Evolutionary conservation across 148 eudicot species (phyloP).

Genomic region (Camellia granthamiana): DNA sequence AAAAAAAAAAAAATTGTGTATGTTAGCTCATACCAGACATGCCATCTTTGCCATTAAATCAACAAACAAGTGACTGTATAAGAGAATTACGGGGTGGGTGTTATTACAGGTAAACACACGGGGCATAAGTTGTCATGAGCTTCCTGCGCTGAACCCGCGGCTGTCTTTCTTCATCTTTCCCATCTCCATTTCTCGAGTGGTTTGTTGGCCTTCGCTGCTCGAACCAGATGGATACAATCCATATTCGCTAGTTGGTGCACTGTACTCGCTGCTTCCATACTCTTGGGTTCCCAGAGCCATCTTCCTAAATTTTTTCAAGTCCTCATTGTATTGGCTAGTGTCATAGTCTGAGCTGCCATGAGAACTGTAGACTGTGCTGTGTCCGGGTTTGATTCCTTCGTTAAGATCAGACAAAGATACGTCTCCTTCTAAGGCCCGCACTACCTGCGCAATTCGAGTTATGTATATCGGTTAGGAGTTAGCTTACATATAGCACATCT

Average conservation of each 20-base stretch:
- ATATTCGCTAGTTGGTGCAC: slow-evolving; percentile 83
- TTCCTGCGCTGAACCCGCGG: slow-evolving; percentile 47
- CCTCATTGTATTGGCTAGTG: slow-evolving; percentile 72
- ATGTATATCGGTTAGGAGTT: neutral
- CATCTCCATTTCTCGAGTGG: slow-evolving; percentile 72
- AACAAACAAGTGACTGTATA: neutral
- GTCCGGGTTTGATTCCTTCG: slow-evolving; percentile 79
- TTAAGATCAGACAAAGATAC: slow-evolving; percentile 85
- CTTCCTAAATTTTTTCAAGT: slow-evolving; percentile 73
- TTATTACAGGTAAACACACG: too few relatives aligned
- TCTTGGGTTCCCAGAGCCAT: slow-evolving; percentile 74
- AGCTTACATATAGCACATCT: too few relatives aligned
- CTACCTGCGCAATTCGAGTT: slow-evolving; percentile 51
- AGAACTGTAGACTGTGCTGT: slow-evolving; percentile 70
- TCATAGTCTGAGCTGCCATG: slow-evolving; percentile 88
- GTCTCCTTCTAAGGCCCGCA: slow-evolving; percentile 92
- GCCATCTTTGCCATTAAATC: neutral
- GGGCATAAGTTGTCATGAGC: slow-evolving; percentile 10
- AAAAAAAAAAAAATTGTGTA: neutral
- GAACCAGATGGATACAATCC: slow-evolving; percentile 88
- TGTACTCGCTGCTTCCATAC: slow-evolving; percentile 73
- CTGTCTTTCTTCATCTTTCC: slow-evolving; percentile 56
- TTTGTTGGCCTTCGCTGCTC: slow-evolving; percentile 55
- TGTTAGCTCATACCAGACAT: slow-evolving; percentile 11
- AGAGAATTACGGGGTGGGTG: neutral